A percentile compares a stretch with the other conserved stretches of the same genome.
Evolutionary conservation across 345 rosid species (phyloP).

Genomic region (Syzygium aqueum): DNA sequence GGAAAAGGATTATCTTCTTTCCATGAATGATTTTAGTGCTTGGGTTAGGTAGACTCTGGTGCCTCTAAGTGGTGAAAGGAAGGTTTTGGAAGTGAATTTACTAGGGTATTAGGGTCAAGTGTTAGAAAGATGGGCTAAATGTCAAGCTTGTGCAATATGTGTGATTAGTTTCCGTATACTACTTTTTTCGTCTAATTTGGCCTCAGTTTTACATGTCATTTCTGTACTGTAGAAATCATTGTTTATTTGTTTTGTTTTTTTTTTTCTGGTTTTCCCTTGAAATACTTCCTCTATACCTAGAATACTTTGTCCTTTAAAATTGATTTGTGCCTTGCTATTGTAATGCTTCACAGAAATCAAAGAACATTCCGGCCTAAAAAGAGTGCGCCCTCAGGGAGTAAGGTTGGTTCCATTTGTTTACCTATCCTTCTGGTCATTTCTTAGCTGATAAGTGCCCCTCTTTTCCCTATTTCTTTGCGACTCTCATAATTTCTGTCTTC

Average conservation of each 20-base stretch:
- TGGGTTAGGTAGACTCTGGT: neutral
- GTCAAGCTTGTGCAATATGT: neutral
- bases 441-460: neutral
- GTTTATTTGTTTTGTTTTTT: neutral
- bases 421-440: neutral
- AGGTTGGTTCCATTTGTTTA: slow-evolving; percentile 42
- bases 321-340: slow-evolving; percentile 3
- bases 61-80: neutral
- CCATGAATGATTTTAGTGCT: neutral
- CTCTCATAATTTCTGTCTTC: neutral
- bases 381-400: slow-evolving; percentile 98
- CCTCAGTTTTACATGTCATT: neutral
- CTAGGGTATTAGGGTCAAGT: neutral
- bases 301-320: neutral
- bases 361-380: slow-evolving; percentile 97
- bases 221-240: neutral
- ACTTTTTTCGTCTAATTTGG: neutral
- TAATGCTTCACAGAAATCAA: slow-evolving; percentile 55
- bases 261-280: neutral
- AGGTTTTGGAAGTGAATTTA: neutral
- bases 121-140: neutral
- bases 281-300: neutral
- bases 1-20: neutral
- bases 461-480: neutral
- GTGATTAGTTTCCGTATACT: neutral